Conservation (phyloP, 2,329 filamentous ascomycete genomes). For the Penicillium sp. region DNA sequence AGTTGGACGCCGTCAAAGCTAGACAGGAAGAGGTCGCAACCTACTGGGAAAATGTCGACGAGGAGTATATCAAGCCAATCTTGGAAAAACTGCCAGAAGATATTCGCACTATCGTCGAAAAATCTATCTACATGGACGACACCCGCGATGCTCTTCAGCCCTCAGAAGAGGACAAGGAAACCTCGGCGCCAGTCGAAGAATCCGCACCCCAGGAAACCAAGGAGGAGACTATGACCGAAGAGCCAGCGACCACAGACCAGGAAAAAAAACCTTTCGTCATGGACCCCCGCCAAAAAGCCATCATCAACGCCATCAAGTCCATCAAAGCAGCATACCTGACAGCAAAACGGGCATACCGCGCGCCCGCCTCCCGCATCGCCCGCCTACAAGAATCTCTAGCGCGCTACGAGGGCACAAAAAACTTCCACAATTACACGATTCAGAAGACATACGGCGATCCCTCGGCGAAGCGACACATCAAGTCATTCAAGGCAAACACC, state of each 20-base stretch:
- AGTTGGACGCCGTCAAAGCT: conserved; percentile 65
- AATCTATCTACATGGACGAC: conserved; percentile 42
- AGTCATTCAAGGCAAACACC: conserved; percentile 77
- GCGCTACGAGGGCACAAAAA: conserved; percentile 77
- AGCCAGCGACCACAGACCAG: conserved; percentile 5
- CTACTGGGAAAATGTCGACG: conserved; percentile 82
- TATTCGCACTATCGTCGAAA: conserved; percentile 41
- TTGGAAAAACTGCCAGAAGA: conserved; percentile 48
- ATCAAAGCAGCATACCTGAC: conserved; percentile 79
- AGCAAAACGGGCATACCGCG: conserved; percentile 82
- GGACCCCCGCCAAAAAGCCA: conserved; percentile 43
- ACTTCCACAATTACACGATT: conserved; percentile 98
- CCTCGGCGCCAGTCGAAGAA: conserved; percentile 8
- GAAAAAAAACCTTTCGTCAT: conserved; percentile 24
- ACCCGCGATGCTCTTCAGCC: conserved; percentile 26
- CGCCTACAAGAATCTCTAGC: conserved; percentile 74
- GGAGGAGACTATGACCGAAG: conserved; percentile 3
- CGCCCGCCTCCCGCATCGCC: conserved; percentile 67
- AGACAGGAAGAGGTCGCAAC: conserved; percentile 73
- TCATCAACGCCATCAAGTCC: conserved; percentile 66
- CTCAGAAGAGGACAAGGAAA: conserved; percentile 16
- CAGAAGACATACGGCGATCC: conserved; percentile 79
- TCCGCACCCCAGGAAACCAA: conserved; percentile 8
- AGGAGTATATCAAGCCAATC: conserved; percentile 72
- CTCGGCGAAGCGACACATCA: conserved; percentile 86